Percentiles rank a stretch among this genome's conserved stretches.
phyloP scores from a whole-genome alignment of 1,284 basidiomycete species.

The Pseudozyma flocculosa region DNA sequence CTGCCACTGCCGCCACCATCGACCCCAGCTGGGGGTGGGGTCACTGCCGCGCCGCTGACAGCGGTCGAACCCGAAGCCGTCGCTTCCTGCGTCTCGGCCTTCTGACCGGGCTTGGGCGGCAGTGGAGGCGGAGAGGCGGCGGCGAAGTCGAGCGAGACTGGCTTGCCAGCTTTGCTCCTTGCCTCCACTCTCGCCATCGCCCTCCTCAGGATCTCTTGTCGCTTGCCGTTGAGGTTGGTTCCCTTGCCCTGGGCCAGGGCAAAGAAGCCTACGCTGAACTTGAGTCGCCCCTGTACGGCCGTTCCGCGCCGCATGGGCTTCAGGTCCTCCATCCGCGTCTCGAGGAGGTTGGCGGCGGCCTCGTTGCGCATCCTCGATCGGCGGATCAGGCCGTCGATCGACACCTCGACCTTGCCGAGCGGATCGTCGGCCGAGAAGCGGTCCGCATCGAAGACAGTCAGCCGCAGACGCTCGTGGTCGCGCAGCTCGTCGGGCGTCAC shows the following conservation, averaged over 20 bases:
- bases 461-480: slow-evolving; percentile 42
- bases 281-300: slow-evolving; percentile 37
- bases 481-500: slow-evolving; percentile 48
- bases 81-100: not conserved
- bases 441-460: slow-evolving; percentile 50
- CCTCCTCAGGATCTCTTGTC: slow-evolving; percentile 27
- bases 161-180: too few relatives aligned
- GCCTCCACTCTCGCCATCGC: not conserved
- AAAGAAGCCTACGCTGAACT: slow-evolving; percentile 49
- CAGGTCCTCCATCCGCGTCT: slow-evolving; percentile 37
- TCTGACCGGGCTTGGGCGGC: not conserved
- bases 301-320: slow-evolving; percentile 39
- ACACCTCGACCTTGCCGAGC: slow-evolving; percentile 49
- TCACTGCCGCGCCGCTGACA: too few relatives aligned
- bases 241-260: slow-evolving; percentile 33
- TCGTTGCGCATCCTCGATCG: slow-evolving; percentile 16
- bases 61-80: too few relatives aligned
- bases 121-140: slow-evolving; percentile 6
- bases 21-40: not conserved
- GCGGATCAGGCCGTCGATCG: slow-evolving; percentile 39
- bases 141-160: not conserved
- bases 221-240: slow-evolving; percentile 19
- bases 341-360: slow-evolving; percentile 30
- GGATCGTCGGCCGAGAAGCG: slow-evolving; percentile 54
- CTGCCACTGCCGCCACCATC: too few relatives aligned